Percentiles rank a stretch among this genome's conserved stretches.
Conservation (phyloP, 2,329 filamentous ascomycete genomes). For the Sclerotinia trifoliorum region DNA sequence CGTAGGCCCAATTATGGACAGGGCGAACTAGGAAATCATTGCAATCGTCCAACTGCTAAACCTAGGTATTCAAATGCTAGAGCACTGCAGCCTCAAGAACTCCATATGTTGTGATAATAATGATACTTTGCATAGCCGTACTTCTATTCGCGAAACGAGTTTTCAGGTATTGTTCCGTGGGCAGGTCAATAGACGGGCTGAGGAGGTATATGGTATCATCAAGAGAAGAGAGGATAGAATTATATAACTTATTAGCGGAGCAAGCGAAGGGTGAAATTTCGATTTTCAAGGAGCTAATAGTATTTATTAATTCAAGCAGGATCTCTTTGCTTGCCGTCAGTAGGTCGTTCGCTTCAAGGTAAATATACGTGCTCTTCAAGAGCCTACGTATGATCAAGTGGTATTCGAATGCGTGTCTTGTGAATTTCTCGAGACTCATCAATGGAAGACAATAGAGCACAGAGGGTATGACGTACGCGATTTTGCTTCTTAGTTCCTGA, state of each 20-base stretch:
- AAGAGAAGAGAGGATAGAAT: not conserved
- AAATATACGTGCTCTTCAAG: not conserved
- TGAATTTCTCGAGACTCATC: not conserved
- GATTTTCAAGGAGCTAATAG: not conserved
- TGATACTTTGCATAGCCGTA: not conserved
- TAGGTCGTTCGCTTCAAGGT: not conserved
- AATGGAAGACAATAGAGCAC: not conserved
- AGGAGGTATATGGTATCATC: not conserved
- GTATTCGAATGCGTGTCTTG: not conserved
- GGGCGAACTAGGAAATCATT: not conserved
- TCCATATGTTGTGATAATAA: not conserved
- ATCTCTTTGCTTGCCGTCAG: not conserved
- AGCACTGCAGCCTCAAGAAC: not conserved
- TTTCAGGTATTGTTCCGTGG: not conserved
- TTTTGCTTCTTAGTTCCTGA: conserved; percentile 49
- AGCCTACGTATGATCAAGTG: not conserved
- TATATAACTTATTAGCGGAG: not conserved
- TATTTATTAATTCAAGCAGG: not conserved
- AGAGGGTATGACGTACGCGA: not conserved
- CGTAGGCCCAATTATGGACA: not conserved
- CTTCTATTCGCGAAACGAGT: not conserved
- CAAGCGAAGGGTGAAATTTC: no score
- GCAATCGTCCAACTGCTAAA: not conserved
- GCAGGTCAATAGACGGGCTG: not conserved
- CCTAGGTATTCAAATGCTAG: not conserved